These are phyloP conservation scores for Paraphoma sp. DNA, from an alignment of 2,329 filamentous ascomycete species.

Conservation along the genomic window DNA sequence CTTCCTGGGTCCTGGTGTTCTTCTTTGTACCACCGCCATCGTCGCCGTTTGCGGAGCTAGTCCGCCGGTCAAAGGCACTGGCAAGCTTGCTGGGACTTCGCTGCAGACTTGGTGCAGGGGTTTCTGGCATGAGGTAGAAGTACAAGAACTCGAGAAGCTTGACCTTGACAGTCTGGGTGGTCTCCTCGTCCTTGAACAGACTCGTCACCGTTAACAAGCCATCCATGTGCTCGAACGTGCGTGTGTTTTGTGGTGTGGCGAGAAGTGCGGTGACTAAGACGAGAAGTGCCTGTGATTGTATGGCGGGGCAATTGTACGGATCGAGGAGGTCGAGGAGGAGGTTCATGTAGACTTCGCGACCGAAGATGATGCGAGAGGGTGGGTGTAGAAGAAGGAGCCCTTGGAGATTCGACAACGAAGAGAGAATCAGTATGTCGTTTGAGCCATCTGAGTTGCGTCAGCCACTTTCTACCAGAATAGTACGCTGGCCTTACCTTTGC, in stretches of 20 bases:
- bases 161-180: constrained; percentile 87
- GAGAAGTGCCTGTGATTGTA: constrained; percentile 88
- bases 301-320: constrained; percentile 84
- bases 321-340: constrained; percentile 94
- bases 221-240: constrained; percentile 90
- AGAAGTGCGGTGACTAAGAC: constrained; percentile 89
- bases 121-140: constrained; percentile 98
- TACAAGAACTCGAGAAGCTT: constrained; percentile 98
- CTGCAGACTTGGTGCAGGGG: constrained; percentile 54
- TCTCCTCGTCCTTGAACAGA: constrained; percentile 88
- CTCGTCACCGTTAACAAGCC: constrained; percentile 90
- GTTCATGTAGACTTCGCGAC: constrained; percentile 93
- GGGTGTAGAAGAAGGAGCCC: constrained; percentile 88
- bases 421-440: constrained; percentile 87
- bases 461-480: not conserved
- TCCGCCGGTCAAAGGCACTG: constrained; percentile 40
- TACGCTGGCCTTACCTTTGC: constrained; percentile 39
- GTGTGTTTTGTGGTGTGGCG: constrained; percentile 84
- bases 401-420: constrained; percentile 86
- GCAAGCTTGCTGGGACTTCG: constrained; percentile 44
- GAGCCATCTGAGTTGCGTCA: constrained; percentile 65
- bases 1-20: constrained; percentile 69
- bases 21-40: constrained; percentile 38
- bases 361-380: constrained; percentile 85
- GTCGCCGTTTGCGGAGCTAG: constrained; percentile 34